A percentile compares a stretch with the other conserved stretches of the same genome.
These are phyloP conservation scores for Kodamaea sp. DNA, from an alignment of 1,139 yeast genomes.

Conservation along the genomic window DNA sequence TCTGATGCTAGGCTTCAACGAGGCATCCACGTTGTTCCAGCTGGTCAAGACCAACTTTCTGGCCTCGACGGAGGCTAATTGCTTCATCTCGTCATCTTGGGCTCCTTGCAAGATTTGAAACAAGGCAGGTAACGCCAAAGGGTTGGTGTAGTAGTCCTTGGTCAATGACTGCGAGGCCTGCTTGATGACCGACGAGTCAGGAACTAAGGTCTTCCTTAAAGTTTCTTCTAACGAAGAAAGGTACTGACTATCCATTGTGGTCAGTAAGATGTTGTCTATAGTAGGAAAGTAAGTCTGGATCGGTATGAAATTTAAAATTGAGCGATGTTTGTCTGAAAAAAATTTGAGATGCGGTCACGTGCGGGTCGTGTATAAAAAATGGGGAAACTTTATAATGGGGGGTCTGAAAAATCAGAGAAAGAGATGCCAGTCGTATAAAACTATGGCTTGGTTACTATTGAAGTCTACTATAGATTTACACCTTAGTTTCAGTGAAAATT, in stretches of 20 bases:
- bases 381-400: no score
- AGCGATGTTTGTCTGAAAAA: no score
- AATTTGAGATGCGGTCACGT: constrained; percentile 16
- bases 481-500: no score
- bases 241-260: constrained; percentile 65
- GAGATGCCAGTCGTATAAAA: no score
- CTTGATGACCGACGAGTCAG: constrained; percentile 77
- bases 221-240: constrained; percentile 74
- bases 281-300: constrained; percentile 2
- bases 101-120: constrained; percentile 76
- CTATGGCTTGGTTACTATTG: no score
- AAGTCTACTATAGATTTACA: no score
- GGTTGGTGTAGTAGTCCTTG: constrained; percentile 71
- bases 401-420: no score
- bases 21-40: constrained; percentile 66
- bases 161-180: constrained; percentile 77
- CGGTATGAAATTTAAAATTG: constrained; percentile 13
- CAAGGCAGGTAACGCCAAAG: constrained; percentile 76
- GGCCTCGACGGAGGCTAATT: constrained; percentile 93
- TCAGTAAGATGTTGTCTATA: no score
- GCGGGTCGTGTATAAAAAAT: no score
- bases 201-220: constrained; percentile 71
- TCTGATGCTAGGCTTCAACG: constrained; percentile 62
- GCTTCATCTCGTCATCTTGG: constrained; percentile 63
- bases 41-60: constrained; percentile 74